These are phyloP conservation scores for Canna indica DNA, from an alignment of 176 grass and related monocot genomes.

Conservation along the genomic window DNA sequence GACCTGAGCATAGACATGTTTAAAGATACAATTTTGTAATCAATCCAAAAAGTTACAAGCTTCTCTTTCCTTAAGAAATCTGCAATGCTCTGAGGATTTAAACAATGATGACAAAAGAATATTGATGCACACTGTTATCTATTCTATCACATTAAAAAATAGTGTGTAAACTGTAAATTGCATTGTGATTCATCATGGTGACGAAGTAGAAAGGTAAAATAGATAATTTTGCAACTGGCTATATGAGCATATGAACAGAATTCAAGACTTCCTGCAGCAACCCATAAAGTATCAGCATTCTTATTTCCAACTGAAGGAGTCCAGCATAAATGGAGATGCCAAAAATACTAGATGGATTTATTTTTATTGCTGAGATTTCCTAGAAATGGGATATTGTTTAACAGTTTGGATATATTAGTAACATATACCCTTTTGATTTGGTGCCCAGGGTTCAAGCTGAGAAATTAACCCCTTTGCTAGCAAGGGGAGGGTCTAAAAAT, in stretches of 20 bases:
- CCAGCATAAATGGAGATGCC: too few species aligned
- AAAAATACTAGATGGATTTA: too few species aligned
- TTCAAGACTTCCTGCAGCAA: background rate
- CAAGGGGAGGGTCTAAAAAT: too few species aligned
- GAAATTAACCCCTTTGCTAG: too few species aligned
- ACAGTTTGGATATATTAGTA: too few species aligned
- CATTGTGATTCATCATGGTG: conserved; percentile 1
- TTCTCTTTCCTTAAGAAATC: background rate
- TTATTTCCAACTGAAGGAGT: too few species aligned
- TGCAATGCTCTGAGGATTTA: background rate
- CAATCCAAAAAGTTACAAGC: background rate
- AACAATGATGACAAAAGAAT: background rate
- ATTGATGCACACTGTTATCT: background rate
- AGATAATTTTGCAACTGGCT: background rate
- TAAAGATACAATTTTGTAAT: background rate
- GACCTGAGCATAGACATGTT: conserved; percentile 31
- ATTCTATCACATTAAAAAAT: background rate
- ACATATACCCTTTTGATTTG: too few species aligned
- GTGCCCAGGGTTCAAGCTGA: too few species aligned
- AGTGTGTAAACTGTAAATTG: background rate
- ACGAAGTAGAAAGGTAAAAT: background rate
- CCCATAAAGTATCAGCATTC: background rate
- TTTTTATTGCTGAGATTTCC: too few species aligned
- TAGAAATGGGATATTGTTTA: too few species aligned
- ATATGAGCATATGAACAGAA: background rate